Evolutionary conservation across 192 early-diverging fungal genomes (phyloP), one percentile per base, ranked within the genome.

Genomic region (Umbelopsis vinacea): DNA sequence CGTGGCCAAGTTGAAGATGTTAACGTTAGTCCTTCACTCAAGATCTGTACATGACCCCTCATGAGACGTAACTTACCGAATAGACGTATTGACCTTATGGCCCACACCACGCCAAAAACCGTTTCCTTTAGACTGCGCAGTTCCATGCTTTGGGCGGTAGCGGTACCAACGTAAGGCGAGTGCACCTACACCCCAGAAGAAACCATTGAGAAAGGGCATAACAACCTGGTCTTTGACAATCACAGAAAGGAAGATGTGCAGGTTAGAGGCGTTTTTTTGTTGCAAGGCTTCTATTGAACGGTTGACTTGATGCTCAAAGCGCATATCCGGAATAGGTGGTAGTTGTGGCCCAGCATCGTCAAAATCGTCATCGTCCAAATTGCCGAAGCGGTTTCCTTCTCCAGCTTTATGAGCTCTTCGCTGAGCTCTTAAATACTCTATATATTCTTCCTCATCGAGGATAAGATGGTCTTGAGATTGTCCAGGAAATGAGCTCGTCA

Each of bases 251-350:
- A 81, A 71, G 22, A 81, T 76, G 33, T 52, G 45, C 1, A 47
- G 19, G 23, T 14, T 23, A 7, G 71, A 69, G 8, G 57, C 46
- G 4, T 72, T 72, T 10, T 67, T 66, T 23, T 38, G 71, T 15
- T 71, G 23, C 38, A 76, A 48, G 19, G 45, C 35, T 24, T 52
- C 60, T 9, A 81, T 69, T 9, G 57, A 46, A 50, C 70, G 67
- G 26, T 76, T 48, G 43, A 81, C 71, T 40, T 81, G 79, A 29
- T 76, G 52, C 33, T 76, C 79, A 33, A 74, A 81, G n/a, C 79
- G 68, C 72, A 76, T 70, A 10, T 81, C 79, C 15, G 79, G 79
- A 10, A 81, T 47, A n/a, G 72, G 43, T n/a, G 75, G 78, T 17
- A 66, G 24, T 24, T 70, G 45, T 43, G 40, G 47, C 29, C 11